Conservation (phyloP, 1,284 basidiomycete species). For the Cutaneotrichosporon arboriforme region DNA sequence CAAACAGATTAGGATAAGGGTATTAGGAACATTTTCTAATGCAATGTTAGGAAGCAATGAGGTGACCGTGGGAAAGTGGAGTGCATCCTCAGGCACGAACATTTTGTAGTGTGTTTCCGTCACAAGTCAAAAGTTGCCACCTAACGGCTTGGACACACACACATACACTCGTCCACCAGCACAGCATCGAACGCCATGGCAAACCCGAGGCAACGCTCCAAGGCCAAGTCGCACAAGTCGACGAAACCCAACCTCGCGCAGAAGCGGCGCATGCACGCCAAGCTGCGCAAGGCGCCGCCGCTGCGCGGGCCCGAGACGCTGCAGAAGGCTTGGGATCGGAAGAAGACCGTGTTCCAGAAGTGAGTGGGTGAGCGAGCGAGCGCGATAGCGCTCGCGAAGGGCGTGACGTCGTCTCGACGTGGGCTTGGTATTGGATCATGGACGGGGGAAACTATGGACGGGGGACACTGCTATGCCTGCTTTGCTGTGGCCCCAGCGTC, state of each 20-base stretch:
- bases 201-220: slow-evolving; percentile 72
- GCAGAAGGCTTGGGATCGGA: slow-evolving; percentile 80
- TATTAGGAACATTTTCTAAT: too few relatives aligned
- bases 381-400: background rate
- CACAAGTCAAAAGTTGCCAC: too few relatives aligned
- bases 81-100: background rate
- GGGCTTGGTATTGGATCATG: too few relatives aligned
- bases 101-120: background rate
- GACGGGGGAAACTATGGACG: background rate
- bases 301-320: slow-evolving; percentile 77
- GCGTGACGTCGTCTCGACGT: background rate
- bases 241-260: slow-evolving; percentile 32
- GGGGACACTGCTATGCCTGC: too few relatives aligned
- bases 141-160: background rate
- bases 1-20: too few relatives aligned
- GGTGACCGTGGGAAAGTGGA: background rate
- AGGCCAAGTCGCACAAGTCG: slow-evolving; percentile 35
- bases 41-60: too few relatives aligned
- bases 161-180: background rate
- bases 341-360: slow-evolving; percentile 91
- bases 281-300: slow-evolving; percentile 62
- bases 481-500: too few relatives aligned
- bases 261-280: slow-evolving; percentile 38
- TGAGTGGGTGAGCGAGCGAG: slow-evolving; percentile 48
- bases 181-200: slow-evolving; percentile 57